These are phyloP conservation scores for Chlorella ohadii DNA, from an alignment of 139 green algal genomes.

Conservation along the genomic window DNA sequence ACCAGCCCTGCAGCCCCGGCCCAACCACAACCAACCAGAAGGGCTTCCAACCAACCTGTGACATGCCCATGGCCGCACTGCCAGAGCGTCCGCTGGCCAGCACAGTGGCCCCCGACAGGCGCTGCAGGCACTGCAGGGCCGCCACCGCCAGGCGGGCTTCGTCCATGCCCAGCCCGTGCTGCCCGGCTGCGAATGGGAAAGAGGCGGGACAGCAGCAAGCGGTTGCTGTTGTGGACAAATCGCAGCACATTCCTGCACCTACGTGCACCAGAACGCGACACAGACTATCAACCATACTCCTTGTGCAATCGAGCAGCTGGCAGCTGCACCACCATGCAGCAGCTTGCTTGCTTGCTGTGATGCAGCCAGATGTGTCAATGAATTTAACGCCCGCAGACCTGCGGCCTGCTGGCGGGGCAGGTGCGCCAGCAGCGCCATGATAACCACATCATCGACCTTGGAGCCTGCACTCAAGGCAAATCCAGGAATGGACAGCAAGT, in stretches of 20 bases:
- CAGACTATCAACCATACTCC: no score
- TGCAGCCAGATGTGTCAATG: no score
- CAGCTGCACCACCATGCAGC: no score
- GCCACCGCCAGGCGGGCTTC: slow-evolving; percentile 59
- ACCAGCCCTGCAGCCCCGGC: no score
- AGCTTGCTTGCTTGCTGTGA: no score
- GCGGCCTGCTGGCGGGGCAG: slow-evolving; percentile 55
- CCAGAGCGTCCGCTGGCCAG: background rate
- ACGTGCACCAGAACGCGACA: no score
- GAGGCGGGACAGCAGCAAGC: background rate
- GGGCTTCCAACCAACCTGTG: background rate
- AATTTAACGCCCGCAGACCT: no score
- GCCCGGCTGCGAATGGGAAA: background rate
- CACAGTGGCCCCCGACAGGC: slow-evolving; percentile 47
- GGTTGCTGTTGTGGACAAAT: background rate
- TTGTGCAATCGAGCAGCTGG: no score
- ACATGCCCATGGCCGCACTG: background rate
- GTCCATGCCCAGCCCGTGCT: background rate
- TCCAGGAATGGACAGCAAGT: no score
- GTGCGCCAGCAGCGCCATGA: slow-evolving; percentile 57
- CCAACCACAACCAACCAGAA: no score
- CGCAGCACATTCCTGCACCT: no score
- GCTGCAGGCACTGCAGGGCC: slow-evolving; percentile 80
- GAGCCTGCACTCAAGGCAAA: slow-evolving; percentile 37
- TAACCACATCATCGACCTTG: slow-evolving; percentile 34